Percentiles rank a stretch among this genome's conserved stretches.
phyloP scores from a whole-genome alignment of 257 asterid species.

The Gynochthodes officinalis region DNA sequence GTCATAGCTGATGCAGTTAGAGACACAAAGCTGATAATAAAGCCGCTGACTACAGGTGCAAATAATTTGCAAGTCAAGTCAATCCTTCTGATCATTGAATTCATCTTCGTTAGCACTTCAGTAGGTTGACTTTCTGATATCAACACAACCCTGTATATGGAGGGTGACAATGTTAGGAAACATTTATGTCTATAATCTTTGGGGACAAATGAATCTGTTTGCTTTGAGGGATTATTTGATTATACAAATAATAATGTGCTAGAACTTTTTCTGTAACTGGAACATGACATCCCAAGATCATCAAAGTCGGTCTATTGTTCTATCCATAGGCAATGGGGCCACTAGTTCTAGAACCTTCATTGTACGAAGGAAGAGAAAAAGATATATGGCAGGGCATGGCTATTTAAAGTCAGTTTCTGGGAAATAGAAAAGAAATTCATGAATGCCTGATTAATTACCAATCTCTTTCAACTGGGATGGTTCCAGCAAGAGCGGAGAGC shows the following conservation, averaged over 20 bases:
- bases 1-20: background rate
- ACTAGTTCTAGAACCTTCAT: too few relatives aligned
- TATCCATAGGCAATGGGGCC: too few relatives aligned
- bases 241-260: too few relatives aligned
- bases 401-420: too few relatives aligned
- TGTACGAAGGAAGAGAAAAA: too few relatives aligned
- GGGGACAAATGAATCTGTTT: too few relatives aligned
- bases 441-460: constrained; percentile 40
- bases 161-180: background rate
- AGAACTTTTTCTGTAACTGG: too few relatives aligned
- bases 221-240: too few relatives aligned
- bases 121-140: constrained; percentile 70
- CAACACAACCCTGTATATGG: constrained; percentile 70
- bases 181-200: background rate
- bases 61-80: constrained; percentile 68
- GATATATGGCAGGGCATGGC: too few relatives aligned
- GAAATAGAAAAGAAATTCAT: background rate
- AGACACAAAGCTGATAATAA: constrained; percentile 68
- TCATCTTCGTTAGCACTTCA: constrained; percentile 58
- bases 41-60: constrained; percentile 74
- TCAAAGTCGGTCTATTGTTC: too few relatives aligned
- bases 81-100: constrained; percentile 71
- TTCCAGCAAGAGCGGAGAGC: constrained; percentile 88
- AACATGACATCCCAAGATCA: too few relatives aligned
- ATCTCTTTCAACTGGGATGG: constrained; percentile 88